These are phyloP conservation scores for Discostella pseudostelligera DNA, from an alignment of 108 stramenopile species.

Conservation along the genomic window DNA sequence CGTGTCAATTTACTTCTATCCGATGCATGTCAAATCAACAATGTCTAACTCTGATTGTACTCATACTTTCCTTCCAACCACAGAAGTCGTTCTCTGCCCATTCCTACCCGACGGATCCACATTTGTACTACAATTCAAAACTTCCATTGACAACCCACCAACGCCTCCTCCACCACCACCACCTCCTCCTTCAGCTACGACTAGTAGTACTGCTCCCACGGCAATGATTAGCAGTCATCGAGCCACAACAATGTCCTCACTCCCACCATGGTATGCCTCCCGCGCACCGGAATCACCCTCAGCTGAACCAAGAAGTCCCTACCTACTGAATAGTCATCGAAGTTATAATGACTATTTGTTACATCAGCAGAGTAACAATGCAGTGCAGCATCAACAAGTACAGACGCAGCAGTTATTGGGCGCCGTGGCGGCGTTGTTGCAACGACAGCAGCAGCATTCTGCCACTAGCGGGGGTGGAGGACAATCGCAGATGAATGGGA, in stretches of 20 bases:
- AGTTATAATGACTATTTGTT: not conserved
- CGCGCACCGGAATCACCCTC: constrained; percentile 77
- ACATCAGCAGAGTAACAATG: not conserved
- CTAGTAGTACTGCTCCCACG: not conserved
- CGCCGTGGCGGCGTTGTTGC: constrained; percentile 38
- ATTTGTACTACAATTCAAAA: constrained; percentile 66
- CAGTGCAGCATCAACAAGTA: not conserved
- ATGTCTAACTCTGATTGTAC: too few relatives aligned
- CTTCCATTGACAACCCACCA: constrained; percentile 25
- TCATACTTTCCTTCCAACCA: not conserved
- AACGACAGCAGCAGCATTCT: constrained; percentile 11
- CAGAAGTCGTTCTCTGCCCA: constrained; percentile 81
- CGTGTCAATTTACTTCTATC: too few relatives aligned
- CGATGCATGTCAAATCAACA: not conserved
- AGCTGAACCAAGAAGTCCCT: constrained; percentile 59
- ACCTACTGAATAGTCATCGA: too few relatives aligned
- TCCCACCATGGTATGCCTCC: constrained; percentile 23
- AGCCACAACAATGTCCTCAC: not conserved
- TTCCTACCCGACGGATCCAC: constrained; percentile 77
- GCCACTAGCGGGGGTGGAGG: not conserved
- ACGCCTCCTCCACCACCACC: too few relatives aligned
- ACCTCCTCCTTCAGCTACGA: constrained; percentile 14
- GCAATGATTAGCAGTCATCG: constrained; percentile 5
- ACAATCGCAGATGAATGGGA: not conserved
- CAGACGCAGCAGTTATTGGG: constrained; percentile 22